Base-by-base conservation (phyloP, 1,284 basidiomycete genomes). In the Trichosporon faecale region DNA sequence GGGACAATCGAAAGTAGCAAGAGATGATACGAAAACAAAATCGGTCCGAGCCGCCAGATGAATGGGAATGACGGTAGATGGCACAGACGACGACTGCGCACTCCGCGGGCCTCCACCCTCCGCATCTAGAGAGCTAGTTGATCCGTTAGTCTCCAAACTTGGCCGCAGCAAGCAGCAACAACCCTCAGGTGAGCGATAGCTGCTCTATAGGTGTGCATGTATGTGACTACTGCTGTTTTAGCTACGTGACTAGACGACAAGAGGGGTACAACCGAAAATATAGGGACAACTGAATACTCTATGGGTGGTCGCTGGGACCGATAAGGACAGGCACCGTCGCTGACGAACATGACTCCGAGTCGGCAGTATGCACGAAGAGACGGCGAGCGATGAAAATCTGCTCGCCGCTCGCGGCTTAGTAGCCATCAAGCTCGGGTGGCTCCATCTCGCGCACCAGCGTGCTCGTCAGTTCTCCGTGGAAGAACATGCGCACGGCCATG, bases 401-500 rank as follows among this genome's bases (percentile, higher is more conserved):
- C 8, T 60, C 57, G 8, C 2, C 3, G 12, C 23, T 23, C n/a
- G 61, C 9, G n/a, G 6, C 31, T 44, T 71, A 72, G 67, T 75
- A 75, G 0, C 74, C 74, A 25, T 75, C 74, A 6, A 75, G 73
- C 49, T 70, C 70, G 12, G 68, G 72, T 9, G 64, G 65, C 64
- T 72, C 68, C n/a, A 68, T 40, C 4, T 68, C 70, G 11, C 31
- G 18, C 21, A 68, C 57, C 16, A 64, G 65, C 4, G 67, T 68
- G 33, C 74, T 71, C 29, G 71, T 64, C 33, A 82, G 65, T 64
- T 79, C 76, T 18, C 81, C 81, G 29, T 70, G 69, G 72, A 72
- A 80, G 60, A 74, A 70, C 76, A 75, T 83, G 18, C 83, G 72
- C 5, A 89, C 87, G 0, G 86, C 88, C 67, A 86, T 85, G 68